Conservation (phyloP, 306 rosid species). For the Cicer arietinum region DNA sequence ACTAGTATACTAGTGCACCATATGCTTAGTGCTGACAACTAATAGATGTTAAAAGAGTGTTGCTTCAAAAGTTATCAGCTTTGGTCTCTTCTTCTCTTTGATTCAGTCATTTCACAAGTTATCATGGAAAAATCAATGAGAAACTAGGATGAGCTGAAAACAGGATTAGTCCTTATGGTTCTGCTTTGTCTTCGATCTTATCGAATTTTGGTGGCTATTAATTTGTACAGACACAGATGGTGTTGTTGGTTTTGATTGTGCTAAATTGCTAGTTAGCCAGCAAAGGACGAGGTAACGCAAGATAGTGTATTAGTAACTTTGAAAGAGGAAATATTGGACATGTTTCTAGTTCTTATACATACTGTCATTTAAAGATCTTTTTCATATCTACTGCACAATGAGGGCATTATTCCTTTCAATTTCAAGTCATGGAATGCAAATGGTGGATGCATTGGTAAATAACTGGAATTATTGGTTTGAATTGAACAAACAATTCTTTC, state of each 20-base stretch:
- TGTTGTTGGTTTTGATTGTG: constrained; percentile 45
- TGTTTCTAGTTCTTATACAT: not conserved
- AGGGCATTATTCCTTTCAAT: not conserved
- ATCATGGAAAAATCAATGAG: constrained; percentile 41
- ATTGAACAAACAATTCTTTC: not conserved
- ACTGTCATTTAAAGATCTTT: not conserved
- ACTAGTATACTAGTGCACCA: constrained; percentile 32
- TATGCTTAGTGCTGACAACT: constrained; percentile 22
- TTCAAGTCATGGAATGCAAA: constrained; percentile 3
- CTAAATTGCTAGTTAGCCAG: constrained; percentile 10
- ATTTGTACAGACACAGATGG: constrained; percentile 34
- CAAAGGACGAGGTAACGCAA: constrained; percentile 27
- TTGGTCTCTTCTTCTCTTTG: constrained; percentile 33
- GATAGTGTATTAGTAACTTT: constrained; percentile 31
- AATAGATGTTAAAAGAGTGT: constrained; percentile 15
- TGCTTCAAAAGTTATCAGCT: constrained; percentile 38
- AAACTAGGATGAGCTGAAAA: constrained; percentile 37
- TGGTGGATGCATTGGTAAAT: not conserved
- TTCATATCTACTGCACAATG: not conserved
- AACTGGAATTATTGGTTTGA: not conserved
- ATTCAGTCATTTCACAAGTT: constrained; percentile 25
- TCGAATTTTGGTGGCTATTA: constrained; percentile 42
- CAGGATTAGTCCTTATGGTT: not conserved
- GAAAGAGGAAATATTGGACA: constrained; percentile 23
- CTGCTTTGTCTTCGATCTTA: constrained; percentile 34